A percentile compares a stretch with the other conserved stretches of the same genome.
Evolutionary conservation across 306 rosid genomes (phyloP).

Genomic region (Vigna unguiculata): DNA sequence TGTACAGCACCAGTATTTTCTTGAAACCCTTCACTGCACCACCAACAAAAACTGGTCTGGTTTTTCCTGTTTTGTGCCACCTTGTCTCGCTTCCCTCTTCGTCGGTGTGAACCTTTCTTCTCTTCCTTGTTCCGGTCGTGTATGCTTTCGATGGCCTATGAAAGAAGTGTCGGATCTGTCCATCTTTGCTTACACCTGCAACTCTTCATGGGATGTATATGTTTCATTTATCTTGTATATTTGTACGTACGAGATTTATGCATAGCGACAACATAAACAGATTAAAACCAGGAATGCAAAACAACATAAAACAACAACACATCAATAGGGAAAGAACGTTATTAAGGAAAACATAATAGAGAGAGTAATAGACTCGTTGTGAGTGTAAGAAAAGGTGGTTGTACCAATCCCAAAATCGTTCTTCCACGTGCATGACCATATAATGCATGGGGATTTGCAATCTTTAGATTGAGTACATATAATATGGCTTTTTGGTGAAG

Average conservation of each 20-base stretch:
- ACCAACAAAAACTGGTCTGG: constrained; percentile 60
- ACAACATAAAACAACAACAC: neutral
- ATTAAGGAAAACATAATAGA: neutral
- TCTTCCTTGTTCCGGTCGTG: constrained; percentile 87
- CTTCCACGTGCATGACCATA: neutral
- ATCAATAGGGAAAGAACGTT: neutral
- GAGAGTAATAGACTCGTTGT: neutral
- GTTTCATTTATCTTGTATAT: neutral
- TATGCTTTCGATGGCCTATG: constrained; percentile 92
- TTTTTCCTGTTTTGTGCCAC: constrained; percentile 96
- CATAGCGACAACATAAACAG: neutral
- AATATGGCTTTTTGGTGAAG: constrained; percentile 42
- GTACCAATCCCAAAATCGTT: neutral
- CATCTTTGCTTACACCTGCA: constrained; percentile 86
- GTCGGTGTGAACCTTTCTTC: constrained; percentile 80
- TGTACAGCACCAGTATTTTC: constrained; percentile 86
- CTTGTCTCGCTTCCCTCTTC: constrained; percentile 88
- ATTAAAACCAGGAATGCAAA: neutral
- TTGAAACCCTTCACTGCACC: constrained; percentile 80
- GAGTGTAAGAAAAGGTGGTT: neutral
- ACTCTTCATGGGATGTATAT: neutral
- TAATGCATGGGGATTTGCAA: constrained; percentile 21
- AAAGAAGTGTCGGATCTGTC: constrained; percentile 79
- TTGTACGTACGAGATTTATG: neutral
- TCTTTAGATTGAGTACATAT: neutral